Base-by-base conservation (phyloP, 495 filamentous ascomycete species). In the Penicillium tannophilum region DNA sequence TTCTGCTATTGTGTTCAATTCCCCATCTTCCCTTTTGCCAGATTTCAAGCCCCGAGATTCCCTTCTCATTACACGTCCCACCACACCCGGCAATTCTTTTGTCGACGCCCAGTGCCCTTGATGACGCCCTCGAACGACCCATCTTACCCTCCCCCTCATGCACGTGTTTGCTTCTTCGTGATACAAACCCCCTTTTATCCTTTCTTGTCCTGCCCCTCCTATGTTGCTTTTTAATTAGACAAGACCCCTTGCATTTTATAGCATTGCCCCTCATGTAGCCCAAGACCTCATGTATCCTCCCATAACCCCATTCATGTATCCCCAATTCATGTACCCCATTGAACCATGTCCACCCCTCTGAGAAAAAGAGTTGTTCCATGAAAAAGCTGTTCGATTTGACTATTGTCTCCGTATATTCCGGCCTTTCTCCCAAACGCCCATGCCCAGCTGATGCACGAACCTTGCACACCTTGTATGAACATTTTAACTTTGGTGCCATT, bases 261-360 rank as follows among this genome's bases (percentile, higher is more conserved):
- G 69, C 71, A 70, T 72, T 69, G 58, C 65, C 63, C 62, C 53
- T 78, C 76, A 80, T 80, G 77, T 80, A 80, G 76, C 75, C 76
- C 77, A 66, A 76, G 69, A 75, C 76, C 63, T 80, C 73, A 80
- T 80, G 77, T 80, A 80, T 65, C 64, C 71, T 69, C 61, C 61
- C 42, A 43, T 49, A 39, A 23, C 58, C 55, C 52, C 39, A 58
- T 42, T 62, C 57, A 67, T 68, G 65, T 66, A 66, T 58, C 50
- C 50, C 50, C 50, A 36, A 52, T 62, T 28, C 47, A 55, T 61
- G 53, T 61, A 52, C 35, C 6, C 54, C 36, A 50, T 53, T 51
- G 42, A 49, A 53, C 59, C 62, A 67, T 64, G 64, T 63, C 55
- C 53, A 52, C 54, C 58, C 52, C 36, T 57, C 28, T 43, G 43